A percentile compares a stretch with the other conserved stretches of the same genome.
Conservation (phyloP, 2,329 filamentous ascomycete genomes). For the Botrytis deweyae region DNA sequence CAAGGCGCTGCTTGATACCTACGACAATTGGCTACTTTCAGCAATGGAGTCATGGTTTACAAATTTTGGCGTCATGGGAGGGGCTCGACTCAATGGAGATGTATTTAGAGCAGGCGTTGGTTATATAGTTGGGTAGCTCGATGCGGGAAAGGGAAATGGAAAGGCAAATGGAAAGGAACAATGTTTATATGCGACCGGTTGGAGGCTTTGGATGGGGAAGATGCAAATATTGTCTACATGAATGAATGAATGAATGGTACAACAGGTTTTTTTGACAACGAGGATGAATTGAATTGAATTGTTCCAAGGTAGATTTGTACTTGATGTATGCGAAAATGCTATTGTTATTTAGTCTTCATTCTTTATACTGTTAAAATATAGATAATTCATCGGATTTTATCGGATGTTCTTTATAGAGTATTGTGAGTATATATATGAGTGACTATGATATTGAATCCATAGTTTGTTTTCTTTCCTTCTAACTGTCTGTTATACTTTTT, state of each 20-base stretch:
- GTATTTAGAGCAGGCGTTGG: conserved; percentile 5
- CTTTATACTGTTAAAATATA: background rate
- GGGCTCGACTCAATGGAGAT: background rate
- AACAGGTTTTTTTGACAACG: background rate
- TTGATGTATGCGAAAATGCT: background rate
- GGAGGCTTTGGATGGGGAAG: background rate
- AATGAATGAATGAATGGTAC: conserved; percentile 1
- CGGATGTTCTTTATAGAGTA: background rate
- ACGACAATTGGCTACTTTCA: background rate
- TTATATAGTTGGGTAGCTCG: conserved; percentile 12
- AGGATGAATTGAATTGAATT: too few relatives aligned
- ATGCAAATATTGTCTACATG: background rate
- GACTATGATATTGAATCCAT: background rate
- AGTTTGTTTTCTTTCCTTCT: background rate
- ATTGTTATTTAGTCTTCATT: background rate
- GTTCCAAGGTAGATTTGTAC: background rate
- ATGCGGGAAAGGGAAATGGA: background rate
- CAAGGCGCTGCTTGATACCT: conserved; percentile 3
- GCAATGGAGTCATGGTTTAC: background rate
- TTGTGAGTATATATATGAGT: background rate
- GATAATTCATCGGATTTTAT: background rate
- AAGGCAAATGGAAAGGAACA: background rate
- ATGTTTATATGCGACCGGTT: conserved; percentile 29
- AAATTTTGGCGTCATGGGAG: background rate
- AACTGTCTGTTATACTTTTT: background rate